Conservation (phyloP, 257 asterid genomes). For the Ajuga chamaepitys region DNA sequence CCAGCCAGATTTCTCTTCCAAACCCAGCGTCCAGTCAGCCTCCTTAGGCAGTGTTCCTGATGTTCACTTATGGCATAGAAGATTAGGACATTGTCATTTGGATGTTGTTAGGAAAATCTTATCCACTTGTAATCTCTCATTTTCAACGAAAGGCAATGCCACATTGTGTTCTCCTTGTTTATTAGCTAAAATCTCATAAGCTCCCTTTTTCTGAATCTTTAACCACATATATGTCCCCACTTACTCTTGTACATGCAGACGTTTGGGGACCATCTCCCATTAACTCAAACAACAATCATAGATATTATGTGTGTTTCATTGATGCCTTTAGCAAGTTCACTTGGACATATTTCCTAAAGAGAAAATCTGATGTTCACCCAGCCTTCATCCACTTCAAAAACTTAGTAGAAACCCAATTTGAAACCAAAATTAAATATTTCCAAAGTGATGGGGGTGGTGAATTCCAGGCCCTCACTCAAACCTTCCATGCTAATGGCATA, state of each 20-base stretch:
- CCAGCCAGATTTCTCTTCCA: too few species aligned
- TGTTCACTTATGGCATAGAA: too few species aligned
- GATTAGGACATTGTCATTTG: too few species aligned
- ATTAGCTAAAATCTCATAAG: neutral
- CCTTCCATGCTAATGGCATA: neutral
- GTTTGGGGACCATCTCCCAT: neutral
- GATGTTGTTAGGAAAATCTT: too few species aligned
- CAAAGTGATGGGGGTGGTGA: neutral
- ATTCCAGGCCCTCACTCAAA: neutral
- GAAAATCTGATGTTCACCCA: neutral
- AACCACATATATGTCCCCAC: too few species aligned
- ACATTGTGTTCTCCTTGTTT: neutral
- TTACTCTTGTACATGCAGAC: neutral
- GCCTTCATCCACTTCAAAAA: neutral
- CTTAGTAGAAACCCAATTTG: neutral
- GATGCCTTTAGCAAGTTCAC: neutral
- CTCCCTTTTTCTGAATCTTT: neutral
- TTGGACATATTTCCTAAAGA: neutral
- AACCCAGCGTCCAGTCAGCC: too few species aligned
- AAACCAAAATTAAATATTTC: neutral
- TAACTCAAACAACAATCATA: too few species aligned
- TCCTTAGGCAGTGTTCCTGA: too few species aligned
- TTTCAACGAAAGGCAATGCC: too few species aligned
- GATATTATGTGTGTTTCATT: neutral
- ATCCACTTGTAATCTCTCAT: too few species aligned